Percentiles rank a stretch among this genome's conserved stretches.
phyloP scores from a whole-genome alignment of 805 yeast species.

The Teunomyces gatunensis region DNA sequence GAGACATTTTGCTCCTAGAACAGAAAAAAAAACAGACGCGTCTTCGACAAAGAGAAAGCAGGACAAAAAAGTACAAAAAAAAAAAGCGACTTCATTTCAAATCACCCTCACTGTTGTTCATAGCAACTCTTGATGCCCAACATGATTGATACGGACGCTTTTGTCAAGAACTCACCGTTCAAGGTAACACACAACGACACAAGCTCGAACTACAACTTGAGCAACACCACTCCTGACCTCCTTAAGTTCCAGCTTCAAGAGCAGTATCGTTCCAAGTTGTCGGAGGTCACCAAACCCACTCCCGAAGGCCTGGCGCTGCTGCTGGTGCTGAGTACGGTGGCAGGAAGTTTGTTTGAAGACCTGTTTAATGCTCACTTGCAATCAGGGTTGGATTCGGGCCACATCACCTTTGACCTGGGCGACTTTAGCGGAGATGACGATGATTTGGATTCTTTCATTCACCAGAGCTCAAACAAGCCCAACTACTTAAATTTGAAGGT shows the following conservation, averaged over 20 bases:
- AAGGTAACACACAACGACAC: constrained; percentile 25
- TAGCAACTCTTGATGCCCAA: not conserved
- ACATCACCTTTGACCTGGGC: constrained; percentile 11
- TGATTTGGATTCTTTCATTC: constrained; percentile 16
- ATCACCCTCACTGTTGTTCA: not conserved
- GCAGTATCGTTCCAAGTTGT: constrained; percentile 27
- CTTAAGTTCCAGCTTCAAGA: constrained; percentile 44
- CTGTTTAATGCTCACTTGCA: constrained; percentile 37
- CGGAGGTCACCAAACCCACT: constrained; percentile 9
- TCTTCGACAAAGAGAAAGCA: not conserved
- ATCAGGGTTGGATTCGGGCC: constrained; percentile 25
- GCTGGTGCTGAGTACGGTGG: constrained; percentile 7
- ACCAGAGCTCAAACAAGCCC: constrained; percentile 16
- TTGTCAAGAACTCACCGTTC: constrained; percentile 38
- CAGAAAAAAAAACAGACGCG: not conserved
- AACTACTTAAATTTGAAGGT: constrained; percentile 41
- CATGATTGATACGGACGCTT: constrained; percentile 39
- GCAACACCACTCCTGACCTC: constrained; percentile 42
- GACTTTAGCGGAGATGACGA: constrained; percentile 8
- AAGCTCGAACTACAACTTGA: constrained; percentile 26
- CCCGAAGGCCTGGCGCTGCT: constrained; percentile 3
- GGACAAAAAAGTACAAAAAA: not conserved
- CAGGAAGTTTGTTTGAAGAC: constrained; percentile 23
- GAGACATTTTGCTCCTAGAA: not conserved
- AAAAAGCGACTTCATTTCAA: not conserved